These are phyloP conservation scores for Zea luxurians DNA, from an alignment of 176 grass and related monocot genomes.

Conservation along the genomic window DNA sequence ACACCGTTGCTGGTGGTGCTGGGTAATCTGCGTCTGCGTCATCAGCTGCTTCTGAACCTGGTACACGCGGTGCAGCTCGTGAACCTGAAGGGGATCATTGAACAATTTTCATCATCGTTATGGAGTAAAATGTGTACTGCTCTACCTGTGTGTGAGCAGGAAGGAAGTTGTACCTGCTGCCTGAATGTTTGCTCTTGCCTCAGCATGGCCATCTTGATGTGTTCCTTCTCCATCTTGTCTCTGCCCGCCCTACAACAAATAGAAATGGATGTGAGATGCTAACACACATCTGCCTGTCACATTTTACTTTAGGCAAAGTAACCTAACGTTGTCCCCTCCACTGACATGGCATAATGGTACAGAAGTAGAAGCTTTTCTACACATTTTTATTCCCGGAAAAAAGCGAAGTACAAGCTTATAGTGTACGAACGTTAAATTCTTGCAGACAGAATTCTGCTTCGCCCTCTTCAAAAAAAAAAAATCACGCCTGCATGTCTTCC, in stretches of 20 bases:
- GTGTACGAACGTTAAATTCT: background rate
- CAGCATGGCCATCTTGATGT: slow-evolving; percentile 69
- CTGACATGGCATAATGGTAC: slow-evolving; percentile 1
- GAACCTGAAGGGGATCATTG: slow-evolving; percentile 44
- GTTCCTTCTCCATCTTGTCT: slow-evolving; percentile 63
- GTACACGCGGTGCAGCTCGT: slow-evolving; percentile 65
- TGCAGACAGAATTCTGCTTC: slow-evolving; percentile 1
- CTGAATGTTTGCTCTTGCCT: slow-evolving; percentile 72
- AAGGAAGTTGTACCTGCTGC: slow-evolving; percentile 53
- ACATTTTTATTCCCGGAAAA: background rate
- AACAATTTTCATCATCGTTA: background rate
- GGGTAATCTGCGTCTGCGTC: slow-evolving; percentile 43
- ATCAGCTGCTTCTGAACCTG: slow-evolving; percentile 64
- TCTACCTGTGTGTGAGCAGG: background rate
- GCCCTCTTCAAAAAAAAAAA: background rate
- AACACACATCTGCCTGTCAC: too few relatives aligned
- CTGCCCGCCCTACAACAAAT: background rate
- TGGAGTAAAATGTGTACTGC: background rate
- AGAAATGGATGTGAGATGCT: slow-evolving; percentile 11
- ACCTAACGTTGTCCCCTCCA: background rate
- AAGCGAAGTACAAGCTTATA: too few relatives aligned
- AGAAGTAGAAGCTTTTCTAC: slow-evolving; percentile 16
- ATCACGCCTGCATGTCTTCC: background rate
- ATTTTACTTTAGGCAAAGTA: background rate
- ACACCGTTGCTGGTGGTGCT: slow-evolving; percentile 7